phyloP scores from a whole-genome alignment of 192 early-diverging fungal species.

The Phlyctochytrium arcticum region DNA sequence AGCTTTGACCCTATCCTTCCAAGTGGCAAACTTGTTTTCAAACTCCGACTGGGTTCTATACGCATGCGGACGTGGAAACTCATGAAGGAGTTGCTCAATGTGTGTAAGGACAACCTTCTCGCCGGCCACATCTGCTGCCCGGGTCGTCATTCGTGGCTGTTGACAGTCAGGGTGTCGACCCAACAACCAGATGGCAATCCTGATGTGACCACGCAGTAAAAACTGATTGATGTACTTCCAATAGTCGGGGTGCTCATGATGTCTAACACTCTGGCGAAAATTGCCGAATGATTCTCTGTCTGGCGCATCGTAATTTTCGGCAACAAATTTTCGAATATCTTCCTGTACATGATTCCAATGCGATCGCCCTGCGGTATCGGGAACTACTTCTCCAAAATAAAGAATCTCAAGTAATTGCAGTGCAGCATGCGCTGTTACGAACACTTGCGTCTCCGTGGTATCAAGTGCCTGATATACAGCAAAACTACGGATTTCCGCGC shows the following conservation, averaged over 20 bases:
- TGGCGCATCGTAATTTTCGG: slow-evolving; percentile 1
- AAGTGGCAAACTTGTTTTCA: slow-evolving; percentile 7
- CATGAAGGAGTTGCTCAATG: not conserved
- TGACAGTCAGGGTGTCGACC: slow-evolving; percentile 14
- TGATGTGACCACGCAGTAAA: slow-evolving; percentile 13
- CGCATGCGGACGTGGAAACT: not conserved
- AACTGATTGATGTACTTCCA: slow-evolving; percentile 13
- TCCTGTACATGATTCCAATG: slow-evolving; percentile 17
- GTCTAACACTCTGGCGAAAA: slow-evolving; percentile 1
- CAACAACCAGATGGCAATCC: slow-evolving; percentile 4
- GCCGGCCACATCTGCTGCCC: not conserved
- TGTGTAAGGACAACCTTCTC: not conserved
- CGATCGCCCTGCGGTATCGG: not conserved
- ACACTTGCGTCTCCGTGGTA: not conserved
- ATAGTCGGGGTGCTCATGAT: slow-evolving; percentile 3
- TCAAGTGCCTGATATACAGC: not conserved
- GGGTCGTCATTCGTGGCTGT: not conserved
- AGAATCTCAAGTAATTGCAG: slow-evolving; percentile 4
- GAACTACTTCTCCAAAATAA: slow-evolving; percentile 1
- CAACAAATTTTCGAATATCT: not conserved
- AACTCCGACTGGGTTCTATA: not conserved
- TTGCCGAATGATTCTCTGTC: not conserved
- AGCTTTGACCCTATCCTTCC: slow-evolving; percentile 10
- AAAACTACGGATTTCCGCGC: not conserved
- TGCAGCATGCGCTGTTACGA: slow-evolving; percentile 9